Base-by-base conservation (phyloP, 768 basidiomycete genomes). In the Suillus alpinus region DNA sequence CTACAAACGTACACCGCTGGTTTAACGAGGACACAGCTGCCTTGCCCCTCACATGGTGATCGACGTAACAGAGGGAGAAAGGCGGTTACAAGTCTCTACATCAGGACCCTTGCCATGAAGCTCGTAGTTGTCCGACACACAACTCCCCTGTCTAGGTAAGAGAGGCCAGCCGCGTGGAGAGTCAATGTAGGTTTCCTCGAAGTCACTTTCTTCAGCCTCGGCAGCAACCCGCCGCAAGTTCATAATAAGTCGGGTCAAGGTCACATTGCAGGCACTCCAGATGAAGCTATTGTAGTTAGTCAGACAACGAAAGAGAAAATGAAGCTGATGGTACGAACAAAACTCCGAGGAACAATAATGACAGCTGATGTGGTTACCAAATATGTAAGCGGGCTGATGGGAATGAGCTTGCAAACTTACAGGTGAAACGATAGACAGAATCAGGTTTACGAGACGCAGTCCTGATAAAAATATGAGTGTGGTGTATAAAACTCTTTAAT, bases 221-320 rank as follows among this genome's bases (percentile, higher is more conserved):
- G 0, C n/a, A 4, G 66, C 58, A 7, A 68, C 12, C 1, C 70
- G 65, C 40, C 77, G 70, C 20, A 76, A 56, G 41, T 77, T 71
- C 34, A 78, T 44, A 41, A 77, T 70, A 29, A 78, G 71, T 34
- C 67, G 68, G 0, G 77, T 63, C 1, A 75, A 66, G 16, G 71
- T 71, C 5, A 75, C 62, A 32, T 75, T 77, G 41, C 68, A 66
- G 23, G 70, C 49, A 37, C 76, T 71, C 77, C 77, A 78, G 10
- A 75, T 56, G 61, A 77, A 71, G 59, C 77, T 78, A 43, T 29
- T 44, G 41, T 18, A 39, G 13, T 18, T 0, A 4, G 14, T 67
- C 55, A 65, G 60, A 23, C 3, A 44, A 34, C 31, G 5, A 44
- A 20, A 23, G 31, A 39, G 37, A n/a, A 7, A 56, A n/a, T 51